Base-by-base conservation (phyloP, 192 early-diverging fungal genomes). In the Backusella australiensis region DNA sequence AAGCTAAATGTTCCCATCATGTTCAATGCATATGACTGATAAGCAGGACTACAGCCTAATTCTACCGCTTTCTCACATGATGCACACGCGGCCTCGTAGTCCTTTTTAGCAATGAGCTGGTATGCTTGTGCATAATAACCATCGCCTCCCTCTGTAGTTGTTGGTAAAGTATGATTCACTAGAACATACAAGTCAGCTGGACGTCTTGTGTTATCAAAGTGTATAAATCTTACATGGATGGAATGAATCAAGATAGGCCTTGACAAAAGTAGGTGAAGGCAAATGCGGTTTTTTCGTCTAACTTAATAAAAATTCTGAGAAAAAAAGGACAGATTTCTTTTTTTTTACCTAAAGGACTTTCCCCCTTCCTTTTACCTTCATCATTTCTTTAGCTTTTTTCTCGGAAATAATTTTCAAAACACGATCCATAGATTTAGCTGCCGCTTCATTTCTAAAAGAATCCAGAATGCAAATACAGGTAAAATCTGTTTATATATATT, bases 161-260 rank as follows among this genome's bases (percentile, higher is more conserved):
- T 56, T 46, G 78, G 52, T 32, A 79, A 49, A 29, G 72, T 74
- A 75, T 75, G 56, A 39, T 34, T 39, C 3, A 70, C 77, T 79
- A 69, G 3, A 39, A 46, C 19, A 23, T 8, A 42, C 23, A 69
- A 41, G 38, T 15, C 17, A 59, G 8, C 41, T 44, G 23, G 17
- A 65, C 17, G 14, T 34, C 17, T 38, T 0, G 29, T 49, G 2
- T 34, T 38, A 7, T 52, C 4, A 35, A 7, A n/a, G 21, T 49
- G 6, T 63, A 6, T 39, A n/a, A 14, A 34, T 46, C 35, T 52
- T 71, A 82, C 81, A 81, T 75, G 82, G 83, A 32, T 90, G 84
- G 87, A 97, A 98, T 14, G 97, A 96, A 78, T 98, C 97, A 79
- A 99, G 89, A 82, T 97, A 99, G 4, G 95, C 95, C 36, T 86